Percentiles rank a stretch among this genome's conserved stretches.
These are phyloP conservation scores for Paxillus rubicundulus DNA, from an alignment of 768 basidiomycete genomes.

Conservation along the genomic window DNA sequence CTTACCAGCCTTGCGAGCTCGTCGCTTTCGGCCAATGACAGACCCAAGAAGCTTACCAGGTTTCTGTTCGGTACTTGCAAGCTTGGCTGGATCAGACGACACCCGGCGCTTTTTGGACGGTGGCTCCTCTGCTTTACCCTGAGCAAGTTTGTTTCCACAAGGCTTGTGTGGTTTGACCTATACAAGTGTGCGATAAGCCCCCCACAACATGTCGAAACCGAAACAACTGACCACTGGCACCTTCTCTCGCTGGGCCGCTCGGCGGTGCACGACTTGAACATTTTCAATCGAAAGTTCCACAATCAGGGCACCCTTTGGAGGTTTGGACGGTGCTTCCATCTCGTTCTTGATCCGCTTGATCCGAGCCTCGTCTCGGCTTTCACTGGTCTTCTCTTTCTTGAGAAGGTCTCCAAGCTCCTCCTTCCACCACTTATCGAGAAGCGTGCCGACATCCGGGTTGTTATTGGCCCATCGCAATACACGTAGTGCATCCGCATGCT, in stretches of 20 bases:
- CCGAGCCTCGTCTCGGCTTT: slow-evolving; percentile 47
- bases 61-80: slow-evolving; percentile 21
- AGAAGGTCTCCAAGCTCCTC: slow-evolving; percentile 65
- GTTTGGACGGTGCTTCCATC: slow-evolving; percentile 39
- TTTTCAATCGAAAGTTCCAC: slow-evolving; percentile 99
- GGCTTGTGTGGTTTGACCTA: slow-evolving; percentile 7
- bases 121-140: slow-evolving; percentile 28
- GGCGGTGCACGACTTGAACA: slow-evolving; percentile 79
- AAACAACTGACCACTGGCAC: slow-evolving; percentile 9
- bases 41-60: slow-evolving; percentile 54
- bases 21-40: slow-evolving; percentile 79
- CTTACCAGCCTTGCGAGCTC: slow-evolving; percentile 50
- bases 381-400: slow-evolving; percentile 50
- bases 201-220: background rate
- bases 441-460: slow-evolving; percentile 58
- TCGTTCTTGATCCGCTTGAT: slow-evolving; percentile 61
- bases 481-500: slow-evolving; percentile 86
- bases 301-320: slow-evolving; percentile 55
- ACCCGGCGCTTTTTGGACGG: slow-evolving; percentile 41
- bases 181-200: background rate
- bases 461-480: slow-evolving; percentile 95
- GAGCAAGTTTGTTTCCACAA: slow-evolving; percentile 5
- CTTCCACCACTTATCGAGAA: slow-evolving; percentile 85
- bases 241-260: slow-evolving; percentile 52
- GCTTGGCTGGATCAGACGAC: slow-evolving; percentile 22